phyloP scores from a whole-genome alignment of 1,284 basidiomycete species.

The Marasmius sp. region DNA sequence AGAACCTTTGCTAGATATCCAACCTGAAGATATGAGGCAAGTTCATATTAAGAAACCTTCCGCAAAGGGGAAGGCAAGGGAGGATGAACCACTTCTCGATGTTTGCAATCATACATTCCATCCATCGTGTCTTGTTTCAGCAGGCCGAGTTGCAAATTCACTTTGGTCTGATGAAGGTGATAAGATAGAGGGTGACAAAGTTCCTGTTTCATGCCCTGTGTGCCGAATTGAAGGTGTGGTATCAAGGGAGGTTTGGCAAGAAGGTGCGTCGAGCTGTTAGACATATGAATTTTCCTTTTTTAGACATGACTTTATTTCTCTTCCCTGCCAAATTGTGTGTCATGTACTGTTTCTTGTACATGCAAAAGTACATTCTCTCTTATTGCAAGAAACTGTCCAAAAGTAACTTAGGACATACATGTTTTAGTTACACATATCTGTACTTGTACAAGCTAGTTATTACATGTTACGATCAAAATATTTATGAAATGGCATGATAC shows the following conservation, averaged over 20 bases:
- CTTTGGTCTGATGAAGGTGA: constrained; percentile 50
- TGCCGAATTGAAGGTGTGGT: constrained; percentile 63
- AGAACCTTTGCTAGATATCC: constrained; percentile 49
- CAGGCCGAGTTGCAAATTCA: constrained; percentile 62
- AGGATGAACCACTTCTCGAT: constrained; percentile 16
- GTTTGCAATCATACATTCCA: constrained; percentile 70
- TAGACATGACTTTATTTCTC: too few relatives aligned
- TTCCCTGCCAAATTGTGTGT: too few relatives aligned
- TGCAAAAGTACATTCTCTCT: too few relatives aligned
- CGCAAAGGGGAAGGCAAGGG: constrained; percentile 12
- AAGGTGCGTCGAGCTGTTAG: constrained; percentile 26
- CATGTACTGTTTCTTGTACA: too few relatives aligned
- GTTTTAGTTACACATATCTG: too few relatives aligned
- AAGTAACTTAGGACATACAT: too few relatives aligned
- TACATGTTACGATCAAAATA: too few relatives aligned
- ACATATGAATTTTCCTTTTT: too few relatives aligned
- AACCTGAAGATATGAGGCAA: constrained; percentile 39
- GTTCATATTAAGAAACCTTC: constrained; percentile 23
- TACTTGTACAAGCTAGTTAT: too few relatives aligned
- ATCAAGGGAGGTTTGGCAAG: constrained; percentile 60
- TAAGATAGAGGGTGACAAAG: constrained; percentile 31
- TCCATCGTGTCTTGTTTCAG: constrained; percentile 68
- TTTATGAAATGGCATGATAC: too few relatives aligned
- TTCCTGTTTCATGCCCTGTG: constrained; percentile 68
- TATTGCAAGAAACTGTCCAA: too few relatives aligned